Evolutionary conservation across 495 filamentous ascomycete species (phyloP).

Genomic region (Penicillium salamii): DNA sequence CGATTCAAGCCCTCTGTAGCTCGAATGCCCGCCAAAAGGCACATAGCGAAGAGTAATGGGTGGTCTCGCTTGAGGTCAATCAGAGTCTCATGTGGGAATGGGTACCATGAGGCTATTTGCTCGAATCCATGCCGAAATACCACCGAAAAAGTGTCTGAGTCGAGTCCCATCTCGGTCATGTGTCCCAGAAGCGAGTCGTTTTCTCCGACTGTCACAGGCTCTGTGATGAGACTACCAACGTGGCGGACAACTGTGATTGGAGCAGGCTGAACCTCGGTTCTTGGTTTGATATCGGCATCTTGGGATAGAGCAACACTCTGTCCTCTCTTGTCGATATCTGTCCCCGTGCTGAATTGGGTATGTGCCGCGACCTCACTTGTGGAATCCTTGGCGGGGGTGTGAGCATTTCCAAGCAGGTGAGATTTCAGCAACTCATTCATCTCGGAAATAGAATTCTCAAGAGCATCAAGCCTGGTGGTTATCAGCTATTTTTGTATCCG

Average conservation of each 20-base stretch:
- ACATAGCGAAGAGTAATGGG: slow-evolving; percentile 6
- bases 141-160: slow-evolving; percentile 1
- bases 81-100: slow-evolving; percentile 3
- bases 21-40: slow-evolving; percentile 4
- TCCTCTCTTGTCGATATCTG: not conserved
- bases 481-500: not conserved
- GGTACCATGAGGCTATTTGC: slow-evolving; percentile 8
- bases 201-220: slow-evolving; percentile 2
- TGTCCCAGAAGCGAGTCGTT: not conserved
- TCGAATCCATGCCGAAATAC: slow-evolving; percentile 6
- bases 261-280: slow-evolving; percentile 2
- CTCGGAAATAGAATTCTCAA: not conserved
- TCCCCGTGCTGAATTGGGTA: not conserved
- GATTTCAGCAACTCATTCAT: slow-evolving; percentile 6
- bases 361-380: not conserved
- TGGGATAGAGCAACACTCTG: not conserved
- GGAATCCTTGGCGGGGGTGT: not conserved
- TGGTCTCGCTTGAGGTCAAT: slow-evolving; percentile 3
- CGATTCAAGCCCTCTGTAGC: slow-evolving; percentile 4
- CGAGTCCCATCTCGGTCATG: slow-evolving; percentile 8
- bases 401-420: not conserved
- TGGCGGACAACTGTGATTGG: slow-evolving; percentile 9
- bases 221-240: slow-evolving; percentile 7
- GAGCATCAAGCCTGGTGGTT: not conserved
- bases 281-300: not conserved